Percentiles rank a stretch among this genome's conserved stretches.
Evolutionary conservation across 192 early-diverging fungal species (phyloP).

Genomic region (Allomyces macrogynus): DNA sequence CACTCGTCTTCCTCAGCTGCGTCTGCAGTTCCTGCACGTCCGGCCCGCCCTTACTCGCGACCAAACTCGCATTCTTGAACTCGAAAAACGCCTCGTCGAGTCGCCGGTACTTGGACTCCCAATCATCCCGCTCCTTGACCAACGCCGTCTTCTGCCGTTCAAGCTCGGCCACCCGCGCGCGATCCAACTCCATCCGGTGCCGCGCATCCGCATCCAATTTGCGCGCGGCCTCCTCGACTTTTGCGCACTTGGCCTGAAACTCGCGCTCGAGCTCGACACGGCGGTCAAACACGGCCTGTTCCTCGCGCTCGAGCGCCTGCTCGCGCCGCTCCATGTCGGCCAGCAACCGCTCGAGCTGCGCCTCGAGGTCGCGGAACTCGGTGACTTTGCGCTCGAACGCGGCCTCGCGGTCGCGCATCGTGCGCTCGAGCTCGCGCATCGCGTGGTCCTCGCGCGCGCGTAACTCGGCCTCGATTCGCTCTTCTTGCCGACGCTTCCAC

Average conservation of each 20-base stretch:
- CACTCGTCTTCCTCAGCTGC: not conserved
- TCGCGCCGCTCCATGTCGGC: constrained; percentile 1
- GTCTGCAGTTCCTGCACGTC: not conserved
- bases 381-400: not conserved
- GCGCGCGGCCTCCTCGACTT: not conserved
- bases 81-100: not conserved
- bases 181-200: not conserved
- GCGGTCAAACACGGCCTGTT: not conserved
- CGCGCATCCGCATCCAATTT: not conserved
- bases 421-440: not conserved
- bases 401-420: constrained; percentile 1
- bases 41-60: not conserved
- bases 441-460: not conserved
- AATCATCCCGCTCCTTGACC: not conserved
- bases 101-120: not conserved
- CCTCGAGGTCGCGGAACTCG: constrained; percentile 1
- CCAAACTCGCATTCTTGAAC: not conserved
- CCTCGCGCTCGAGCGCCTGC: not conserved
- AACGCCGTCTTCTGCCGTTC: not conserved
- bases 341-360: constrained; percentile 1
- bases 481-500: not conserved
- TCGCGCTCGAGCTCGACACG: constrained; percentile 4
- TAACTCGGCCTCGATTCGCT: not conserved
- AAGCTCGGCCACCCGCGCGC: not conserved
- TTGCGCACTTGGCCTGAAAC: no score